Evolutionary conservation across 2,329 filamentous ascomycete species (phyloP).

Genomic region (Penicillium sclerotiorum): DNA sequence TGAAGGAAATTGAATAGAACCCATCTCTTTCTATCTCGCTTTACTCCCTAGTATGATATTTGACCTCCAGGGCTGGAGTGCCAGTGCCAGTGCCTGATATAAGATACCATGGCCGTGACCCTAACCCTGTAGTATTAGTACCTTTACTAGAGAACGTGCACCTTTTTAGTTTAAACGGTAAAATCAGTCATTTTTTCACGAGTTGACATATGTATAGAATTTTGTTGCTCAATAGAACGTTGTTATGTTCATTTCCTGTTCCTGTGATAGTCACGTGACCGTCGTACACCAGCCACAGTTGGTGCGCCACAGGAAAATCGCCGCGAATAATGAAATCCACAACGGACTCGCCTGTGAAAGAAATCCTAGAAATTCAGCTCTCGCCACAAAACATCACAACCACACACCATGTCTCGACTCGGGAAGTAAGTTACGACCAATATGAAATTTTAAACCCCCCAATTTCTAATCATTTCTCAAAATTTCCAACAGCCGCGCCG

Average conservation of each 20-base stretch:
- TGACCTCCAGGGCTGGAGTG: not conserved
- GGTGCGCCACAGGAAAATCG: conserved; percentile 37
- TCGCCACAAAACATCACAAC: conserved; percentile 29
- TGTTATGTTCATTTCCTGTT: too few relatives aligned
- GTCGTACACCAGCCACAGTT: conserved; percentile 35
- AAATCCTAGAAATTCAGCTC: conserved; percentile 45
- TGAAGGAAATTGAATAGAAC: not conserved
- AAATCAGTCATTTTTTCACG: too few relatives aligned
- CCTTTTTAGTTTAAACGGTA: too few relatives aligned
- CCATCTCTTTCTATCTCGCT: not conserved
- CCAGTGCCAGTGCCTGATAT: too few relatives aligned
- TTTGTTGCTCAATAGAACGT: too few relatives aligned
- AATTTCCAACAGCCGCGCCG: conserved; percentile 57
- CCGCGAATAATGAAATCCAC: conserved; percentile 43
- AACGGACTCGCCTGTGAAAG: conserved; percentile 44
- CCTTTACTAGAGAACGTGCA: too few relatives aligned
- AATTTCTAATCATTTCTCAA: conserved; percentile 21
- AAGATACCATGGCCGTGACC: too few relatives aligned
- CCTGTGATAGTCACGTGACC: conserved; percentile 1
- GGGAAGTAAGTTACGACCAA: conserved; percentile 43
- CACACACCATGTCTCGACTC: conserved; percentile 50
- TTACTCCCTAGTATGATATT: not conserved
- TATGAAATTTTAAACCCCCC: conserved; percentile 1
- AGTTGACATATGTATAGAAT: too few relatives aligned
- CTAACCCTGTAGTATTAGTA: too few relatives aligned